Percentiles rank a stretch among this genome's conserved stretches.
phyloP scores from a whole-genome alignment of 2,329 filamentous ascomycete species.

The Diplodia scrobiculata region DNA sequence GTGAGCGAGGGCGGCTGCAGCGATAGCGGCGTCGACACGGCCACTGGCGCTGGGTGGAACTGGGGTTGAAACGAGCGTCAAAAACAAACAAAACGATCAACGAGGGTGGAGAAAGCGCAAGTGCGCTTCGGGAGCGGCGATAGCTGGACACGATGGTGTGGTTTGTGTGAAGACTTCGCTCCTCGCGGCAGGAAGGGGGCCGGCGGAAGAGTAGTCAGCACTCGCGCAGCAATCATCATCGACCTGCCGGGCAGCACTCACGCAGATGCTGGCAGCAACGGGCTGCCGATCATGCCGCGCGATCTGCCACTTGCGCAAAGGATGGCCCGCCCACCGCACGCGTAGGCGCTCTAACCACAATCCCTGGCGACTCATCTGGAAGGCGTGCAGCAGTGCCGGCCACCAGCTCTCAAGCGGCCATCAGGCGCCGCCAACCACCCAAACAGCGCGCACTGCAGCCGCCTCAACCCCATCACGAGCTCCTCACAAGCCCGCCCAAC shows the following conservation, averaged over 20 bases:
- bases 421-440: conserved; percentile 7
- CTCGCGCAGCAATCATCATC: conserved; percentile 6
- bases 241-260: conserved; percentile 5
- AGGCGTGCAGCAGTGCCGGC: conserved; percentile 16
- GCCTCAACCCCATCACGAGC: conserved; percentile 9
- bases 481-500: not conserved
- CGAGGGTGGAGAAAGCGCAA: conserved; percentile 21
- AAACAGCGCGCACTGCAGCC: not conserved
- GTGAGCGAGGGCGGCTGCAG: conserved; percentile 26
- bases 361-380: not conserved
- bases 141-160: not conserved
- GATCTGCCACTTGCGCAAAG: conserved; percentile 26
- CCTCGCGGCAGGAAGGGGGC: conserved; percentile 17
- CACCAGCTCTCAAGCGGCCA: not conserved
- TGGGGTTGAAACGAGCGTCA: conserved; percentile 24
- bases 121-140: conserved; percentile 12
- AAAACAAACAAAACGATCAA: conserved; percentile 22
- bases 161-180: conserved; percentile 2
- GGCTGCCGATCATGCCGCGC: conserved; percentile 23
- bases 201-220: conserved; percentile 24
- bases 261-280: conserved; percentile 10
- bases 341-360: conserved; percentile 22
- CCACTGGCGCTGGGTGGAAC: conserved; percentile 19
- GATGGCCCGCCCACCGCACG: conserved; percentile 21
- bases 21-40: conserved; percentile 18